Evolutionary conservation across 1,284 basidiomycete genomes (phyloP).

Genomic region (Coniferiporia weirii): DNA sequence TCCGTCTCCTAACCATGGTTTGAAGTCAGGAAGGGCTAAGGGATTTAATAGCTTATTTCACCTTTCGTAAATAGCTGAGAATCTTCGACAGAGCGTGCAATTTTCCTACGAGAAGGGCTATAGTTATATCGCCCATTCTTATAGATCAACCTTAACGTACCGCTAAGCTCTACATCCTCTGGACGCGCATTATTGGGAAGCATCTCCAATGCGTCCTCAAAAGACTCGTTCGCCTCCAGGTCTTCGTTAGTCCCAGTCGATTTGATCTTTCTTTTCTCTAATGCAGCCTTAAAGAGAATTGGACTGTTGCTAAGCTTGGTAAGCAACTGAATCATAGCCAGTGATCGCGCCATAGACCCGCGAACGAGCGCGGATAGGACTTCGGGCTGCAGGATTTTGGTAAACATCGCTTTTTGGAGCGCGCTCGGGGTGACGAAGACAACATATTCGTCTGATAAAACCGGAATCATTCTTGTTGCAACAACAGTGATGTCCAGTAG

Average conservation of each 20-base stretch:
- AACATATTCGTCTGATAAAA: constrained; percentile 79
- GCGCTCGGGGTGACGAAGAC: constrained; percentile 83
- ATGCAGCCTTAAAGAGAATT: constrained; percentile 71
- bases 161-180: constrained; percentile 73
- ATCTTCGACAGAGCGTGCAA: constrained; percentile 72
- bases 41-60: constrained; percentile 21
- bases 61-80: constrained; percentile 60
- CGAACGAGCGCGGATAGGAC: constrained; percentile 60
- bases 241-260: constrained; percentile 29
- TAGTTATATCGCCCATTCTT: not conserved
- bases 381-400: constrained; percentile 66
- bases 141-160: constrained; percentile 32
- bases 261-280: constrained; percentile 51
- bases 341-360: constrained; percentile 69
- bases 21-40: not conserved
- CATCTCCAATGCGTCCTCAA: constrained; percentile 59
- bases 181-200: constrained; percentile 60
- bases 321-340: constrained; percentile 77
- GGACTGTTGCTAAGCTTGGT: constrained; percentile 95
- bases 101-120: constrained; percentile 58
- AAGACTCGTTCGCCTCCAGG: constrained; percentile 38
- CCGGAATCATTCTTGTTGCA: not conserved
- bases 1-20: constrained; percentile 51
- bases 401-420: constrained; percentile 80
- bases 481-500: constrained; percentile 16